These are phyloP conservation scores for Mortierella sp. DNA, from an alignment of 371 early-diverging fungal genomes.

Conservation along the genomic window DNA sequence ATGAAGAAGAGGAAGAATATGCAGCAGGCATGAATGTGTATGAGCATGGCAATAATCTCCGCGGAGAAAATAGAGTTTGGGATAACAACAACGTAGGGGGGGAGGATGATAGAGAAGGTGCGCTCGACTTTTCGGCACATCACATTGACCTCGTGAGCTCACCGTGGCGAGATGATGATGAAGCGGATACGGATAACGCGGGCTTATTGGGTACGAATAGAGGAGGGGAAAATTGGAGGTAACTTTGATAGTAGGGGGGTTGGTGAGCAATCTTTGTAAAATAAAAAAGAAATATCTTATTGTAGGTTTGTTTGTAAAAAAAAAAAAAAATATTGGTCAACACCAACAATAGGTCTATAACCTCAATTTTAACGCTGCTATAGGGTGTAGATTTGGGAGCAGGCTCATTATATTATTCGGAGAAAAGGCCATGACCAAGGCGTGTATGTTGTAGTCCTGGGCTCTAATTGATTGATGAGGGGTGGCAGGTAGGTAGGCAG, in stretches of 20 bases:
- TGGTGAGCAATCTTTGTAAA: not conserved
- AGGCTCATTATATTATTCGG: too few relatives aligned
- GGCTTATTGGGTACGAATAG: not conserved
- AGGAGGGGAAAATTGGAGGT: not conserved
- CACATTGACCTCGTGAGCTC: slow-evolving; percentile 16
- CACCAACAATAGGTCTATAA: not conserved
- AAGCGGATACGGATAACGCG: not conserved
- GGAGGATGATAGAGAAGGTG: slow-evolving; percentile 17
- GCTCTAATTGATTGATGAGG: not conserved
- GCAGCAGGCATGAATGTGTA: not conserved
- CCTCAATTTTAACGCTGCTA: not conserved
- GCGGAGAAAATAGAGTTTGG: not conserved
- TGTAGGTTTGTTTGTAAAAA: not conserved
- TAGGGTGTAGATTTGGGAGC: not conserved
- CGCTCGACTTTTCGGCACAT: slow-evolving; percentile 37
- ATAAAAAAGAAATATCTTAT: too few relatives aligned
- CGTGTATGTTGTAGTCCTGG: too few relatives aligned
- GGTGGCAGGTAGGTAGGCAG: not conserved
- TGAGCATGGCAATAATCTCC: slow-evolving; percentile 9
- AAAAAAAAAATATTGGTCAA: not conserved
- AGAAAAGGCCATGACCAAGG: too few relatives aligned
- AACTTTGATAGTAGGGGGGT: not conserved
- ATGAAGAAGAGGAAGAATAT: slow-evolving; percentile 13
- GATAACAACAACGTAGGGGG: too few relatives aligned
- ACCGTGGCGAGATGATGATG: slow-evolving; percentile 28